Evolutionary conservation across 192 early-diverging fungal genomes (phyloP).

Genomic region (Umbelopsis sp.): DNA sequence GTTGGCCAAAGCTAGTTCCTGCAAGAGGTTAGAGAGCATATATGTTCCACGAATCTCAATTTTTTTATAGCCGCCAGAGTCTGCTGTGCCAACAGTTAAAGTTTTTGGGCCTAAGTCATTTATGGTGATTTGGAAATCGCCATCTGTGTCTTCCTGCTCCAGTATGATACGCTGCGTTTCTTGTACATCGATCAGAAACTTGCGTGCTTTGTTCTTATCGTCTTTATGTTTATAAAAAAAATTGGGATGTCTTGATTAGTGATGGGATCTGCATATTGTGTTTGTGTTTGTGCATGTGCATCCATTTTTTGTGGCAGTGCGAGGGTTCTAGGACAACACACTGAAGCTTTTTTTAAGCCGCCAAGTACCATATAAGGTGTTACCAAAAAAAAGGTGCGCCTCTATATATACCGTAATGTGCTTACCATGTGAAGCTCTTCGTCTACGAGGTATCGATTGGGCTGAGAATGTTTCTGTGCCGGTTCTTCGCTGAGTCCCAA

Average conservation of each 20-base stretch:
- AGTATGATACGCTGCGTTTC: slow-evolving; percentile 77
- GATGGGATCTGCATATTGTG: not conserved
- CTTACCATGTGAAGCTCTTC: slow-evolving; percentile 32
- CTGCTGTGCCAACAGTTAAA: slow-evolving; percentile 83
- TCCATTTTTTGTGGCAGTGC: not conserved
- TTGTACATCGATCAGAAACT: slow-evolving; percentile 85
- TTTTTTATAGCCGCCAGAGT: slow-evolving; percentile 84
- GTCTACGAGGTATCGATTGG: slow-evolving; percentile 9
- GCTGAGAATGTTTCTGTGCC: not conserved
- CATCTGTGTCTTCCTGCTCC: slow-evolving; percentile 94
- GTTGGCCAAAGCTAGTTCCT: slow-evolving; percentile 90
- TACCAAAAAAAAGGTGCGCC: slow-evolving; percentile 1
- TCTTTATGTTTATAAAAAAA: slow-evolving; percentile 23
- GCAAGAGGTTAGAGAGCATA: slow-evolving; percentile 91
- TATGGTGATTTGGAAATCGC: slow-evolving; percentile 93
- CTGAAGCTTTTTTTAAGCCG: slow-evolving; percentile 2
- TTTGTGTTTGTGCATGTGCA: not conserved
- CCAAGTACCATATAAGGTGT: not conserved
- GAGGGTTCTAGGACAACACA: not conserved
- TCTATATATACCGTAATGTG: not conserved
- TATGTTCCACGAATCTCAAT: slow-evolving; percentile 94
- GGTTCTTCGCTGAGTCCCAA: not conserved
- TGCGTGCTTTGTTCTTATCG: slow-evolving; percentile 56
- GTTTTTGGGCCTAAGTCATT: slow-evolving; percentile 92
- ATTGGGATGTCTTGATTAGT: not conserved